A percentile compares a stretch with the other conserved stretches of the same genome.
Evolutionary conservation across 768 basidiomycete species (phyloP).

Genomic region (Strobilomyces dryophilus): DNA sequence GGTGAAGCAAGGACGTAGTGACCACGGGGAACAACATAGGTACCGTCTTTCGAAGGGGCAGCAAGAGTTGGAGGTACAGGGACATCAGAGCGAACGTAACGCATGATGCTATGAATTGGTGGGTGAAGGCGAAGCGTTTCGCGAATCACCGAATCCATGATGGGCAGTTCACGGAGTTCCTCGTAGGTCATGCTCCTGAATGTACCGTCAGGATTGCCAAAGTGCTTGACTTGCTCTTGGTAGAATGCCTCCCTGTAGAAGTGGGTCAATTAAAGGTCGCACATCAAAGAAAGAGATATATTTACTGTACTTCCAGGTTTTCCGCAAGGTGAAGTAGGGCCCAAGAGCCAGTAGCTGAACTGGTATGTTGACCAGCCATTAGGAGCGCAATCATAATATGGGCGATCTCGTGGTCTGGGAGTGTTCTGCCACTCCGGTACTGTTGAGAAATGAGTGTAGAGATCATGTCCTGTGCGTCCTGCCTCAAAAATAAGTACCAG

Average conservation of each 20-base stretch:
- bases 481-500: constrained; percentile 18
- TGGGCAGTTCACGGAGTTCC: constrained; percentile 74
- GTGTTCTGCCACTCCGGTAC: constrained; percentile 74
- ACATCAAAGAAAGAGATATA: constrained; percentile 8
- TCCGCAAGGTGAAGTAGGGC: constrained; percentile 81
- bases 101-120: constrained; percentile 94
- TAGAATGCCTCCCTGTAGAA: constrained; percentile 71
- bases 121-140: constrained; percentile 93
- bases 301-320: constrained; percentile 70
- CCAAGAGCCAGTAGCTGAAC: constrained; percentile 92
- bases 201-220: constrained; percentile 74
- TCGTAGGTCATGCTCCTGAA: constrained; percentile 83
- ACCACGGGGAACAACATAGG: constrained; percentile 87
- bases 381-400: constrained; percentile 98
- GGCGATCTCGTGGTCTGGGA: constrained; percentile 89
- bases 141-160: constrained; percentile 87
- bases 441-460: constrained; percentile 76
- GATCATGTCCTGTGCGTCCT: constrained; percentile 90
- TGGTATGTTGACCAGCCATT: constrained; percentile 99
- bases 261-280: not conserved
- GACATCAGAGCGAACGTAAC: constrained; percentile 84
- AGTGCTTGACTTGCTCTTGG: constrained; percentile 82
- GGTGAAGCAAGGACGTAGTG: constrained; percentile 88
- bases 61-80: constrained; percentile 77
- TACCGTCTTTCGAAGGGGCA: constrained; percentile 66